Evolutionary conservation across 148 eudicot species (phyloP).

Genomic region (Limonium bicolor): DNA sequence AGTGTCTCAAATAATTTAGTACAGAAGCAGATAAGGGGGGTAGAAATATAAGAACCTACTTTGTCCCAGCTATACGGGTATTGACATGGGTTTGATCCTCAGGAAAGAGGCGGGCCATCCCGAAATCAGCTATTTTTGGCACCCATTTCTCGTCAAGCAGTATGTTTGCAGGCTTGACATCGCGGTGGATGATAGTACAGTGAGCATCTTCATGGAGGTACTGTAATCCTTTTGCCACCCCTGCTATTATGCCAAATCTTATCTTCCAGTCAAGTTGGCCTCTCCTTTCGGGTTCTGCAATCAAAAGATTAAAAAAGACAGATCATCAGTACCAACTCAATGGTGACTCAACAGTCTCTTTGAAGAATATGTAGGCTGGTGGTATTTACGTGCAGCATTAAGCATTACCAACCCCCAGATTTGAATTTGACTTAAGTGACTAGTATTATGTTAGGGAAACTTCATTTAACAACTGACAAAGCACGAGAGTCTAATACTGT

Average conservation of each 20-base stretch:
- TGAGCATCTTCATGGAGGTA: constrained; percentile 7
- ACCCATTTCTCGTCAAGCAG: constrained; percentile 6
- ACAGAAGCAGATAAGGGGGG: no score
- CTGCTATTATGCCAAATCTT: constrained; percentile 2
- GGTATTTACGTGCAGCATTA: no score
- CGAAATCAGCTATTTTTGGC: constrained; percentile 4
- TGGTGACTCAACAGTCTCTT: no score
- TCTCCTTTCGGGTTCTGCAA: constrained; percentile 1
- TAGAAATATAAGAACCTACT: background rate
- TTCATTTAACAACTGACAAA: no score
- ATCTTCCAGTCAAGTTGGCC: constrained; percentile 6
- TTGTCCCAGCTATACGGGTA: constrained; percentile 5
- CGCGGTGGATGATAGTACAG: constrained; percentile 4
- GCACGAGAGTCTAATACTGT: no score
- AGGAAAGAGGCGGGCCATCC: constrained; percentile 7
- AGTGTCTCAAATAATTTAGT: no score
- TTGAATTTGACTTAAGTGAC: no score
- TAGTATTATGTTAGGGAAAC: no score
- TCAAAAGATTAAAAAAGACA: no score
- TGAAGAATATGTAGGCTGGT: no score
- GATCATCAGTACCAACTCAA: no score
- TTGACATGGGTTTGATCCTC: constrained; percentile 5
- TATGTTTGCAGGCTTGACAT: constrained; percentile 4
- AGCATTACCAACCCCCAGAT: no score
- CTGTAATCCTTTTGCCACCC: constrained; percentile 4